Percentiles rank a stretch among this genome's conserved stretches.
Evolutionary conservation across 2,329 filamentous ascomycete species (phyloP).

Genomic region (Mycosphaerella sp.): DNA sequence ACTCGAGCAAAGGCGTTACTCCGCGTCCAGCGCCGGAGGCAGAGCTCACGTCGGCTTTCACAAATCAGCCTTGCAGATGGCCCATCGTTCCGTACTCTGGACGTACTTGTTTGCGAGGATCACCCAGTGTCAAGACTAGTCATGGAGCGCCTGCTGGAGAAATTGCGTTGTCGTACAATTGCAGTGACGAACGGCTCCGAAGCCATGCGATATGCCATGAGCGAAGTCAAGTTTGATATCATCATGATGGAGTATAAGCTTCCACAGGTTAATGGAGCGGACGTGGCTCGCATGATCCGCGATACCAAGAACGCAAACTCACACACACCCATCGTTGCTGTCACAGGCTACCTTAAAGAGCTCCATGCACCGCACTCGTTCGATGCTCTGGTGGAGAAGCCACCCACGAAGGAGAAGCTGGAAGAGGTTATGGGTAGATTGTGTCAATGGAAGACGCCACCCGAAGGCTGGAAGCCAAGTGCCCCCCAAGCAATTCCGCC

Average conservation of each 20-base stretch:
- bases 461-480: constrained; percentile 49
- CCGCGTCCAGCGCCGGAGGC: constrained; percentile 86
- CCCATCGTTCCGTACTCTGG: constrained; percentile 80
- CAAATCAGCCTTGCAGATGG: constrained; percentile 80
- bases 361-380: constrained; percentile 93
- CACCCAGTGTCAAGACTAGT: constrained; percentile 95
- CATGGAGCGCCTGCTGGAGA: constrained; percentile 98
- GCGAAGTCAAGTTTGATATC: constrained; percentile 97
- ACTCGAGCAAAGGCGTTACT: constrained; percentile 84
- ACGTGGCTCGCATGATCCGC: constrained; percentile 95
- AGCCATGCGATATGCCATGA: constrained; percentile 86
- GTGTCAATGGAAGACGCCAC: constrained; percentile 87
- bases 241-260: constrained; percentile 98
- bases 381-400: constrained; percentile 91
- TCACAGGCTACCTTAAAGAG: constrained; percentile 97
- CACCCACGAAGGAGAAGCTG: constrained; percentile 85
- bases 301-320: constrained; percentile 95
- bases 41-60: constrained; percentile 89
- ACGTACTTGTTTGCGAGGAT: constrained; percentile 95
- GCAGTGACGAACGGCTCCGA: constrained; percentile 85
- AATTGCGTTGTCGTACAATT: constrained; percentile 88
- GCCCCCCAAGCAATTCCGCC: constrained; percentile 49
- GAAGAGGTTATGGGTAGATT: constrained; percentile 79
- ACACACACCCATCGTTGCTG: constrained; percentile 89
- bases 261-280: constrained; percentile 87